These are phyloP conservation scores for Cyberlindnera xylosilytica DNA, from an alignment of 805 yeast species.

Conservation along the genomic window DNA sequence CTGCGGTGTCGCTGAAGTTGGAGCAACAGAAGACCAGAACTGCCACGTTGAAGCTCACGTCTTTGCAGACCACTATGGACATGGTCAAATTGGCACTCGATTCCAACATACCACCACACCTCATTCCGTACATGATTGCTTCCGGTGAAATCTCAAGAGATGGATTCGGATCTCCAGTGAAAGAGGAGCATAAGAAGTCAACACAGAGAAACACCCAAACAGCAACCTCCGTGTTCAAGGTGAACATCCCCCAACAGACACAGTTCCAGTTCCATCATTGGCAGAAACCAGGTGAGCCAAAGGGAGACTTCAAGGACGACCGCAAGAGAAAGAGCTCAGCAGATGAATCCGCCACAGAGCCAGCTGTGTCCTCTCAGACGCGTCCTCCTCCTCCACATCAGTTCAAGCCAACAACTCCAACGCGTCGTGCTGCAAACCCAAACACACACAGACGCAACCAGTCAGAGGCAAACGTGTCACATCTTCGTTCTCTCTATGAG, in stretches of 20 bases:
- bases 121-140: conserved; percentile 35
- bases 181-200: not conserved
- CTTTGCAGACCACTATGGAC: conserved; percentile 33
- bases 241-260: conserved; percentile 26
- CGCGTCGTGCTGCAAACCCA: not conserved
- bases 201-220: conserved; percentile 4
- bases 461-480: conserved; percentile 28
- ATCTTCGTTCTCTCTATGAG: conserved; percentile 25
- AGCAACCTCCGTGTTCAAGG: conserved; percentile 27
- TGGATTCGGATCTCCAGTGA: not conserved
- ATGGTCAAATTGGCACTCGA: conserved; percentile 34
- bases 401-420: conserved; percentile 3
- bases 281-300: conserved; percentile 26
- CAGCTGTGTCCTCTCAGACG: too few species aligned
- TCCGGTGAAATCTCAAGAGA: conserved; percentile 9
- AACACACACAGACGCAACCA: conserved; percentile 27
- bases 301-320: conserved; percentile 9
- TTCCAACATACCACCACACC: conserved; percentile 34
- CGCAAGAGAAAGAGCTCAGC: conserved; percentile 9
- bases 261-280: conserved; percentile 31
- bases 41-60: conserved; percentile 31
- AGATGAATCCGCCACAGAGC: conserved; percentile 1
- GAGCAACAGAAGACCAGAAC: conserved; percentile 41
- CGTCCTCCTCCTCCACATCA: conserved; percentile 4
- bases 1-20: conserved; percentile 33